These are phyloP conservation scores for Trapa incisa DNA, from an alignment of 345 rosid genomes.

Conservation along the genomic window DNA sequence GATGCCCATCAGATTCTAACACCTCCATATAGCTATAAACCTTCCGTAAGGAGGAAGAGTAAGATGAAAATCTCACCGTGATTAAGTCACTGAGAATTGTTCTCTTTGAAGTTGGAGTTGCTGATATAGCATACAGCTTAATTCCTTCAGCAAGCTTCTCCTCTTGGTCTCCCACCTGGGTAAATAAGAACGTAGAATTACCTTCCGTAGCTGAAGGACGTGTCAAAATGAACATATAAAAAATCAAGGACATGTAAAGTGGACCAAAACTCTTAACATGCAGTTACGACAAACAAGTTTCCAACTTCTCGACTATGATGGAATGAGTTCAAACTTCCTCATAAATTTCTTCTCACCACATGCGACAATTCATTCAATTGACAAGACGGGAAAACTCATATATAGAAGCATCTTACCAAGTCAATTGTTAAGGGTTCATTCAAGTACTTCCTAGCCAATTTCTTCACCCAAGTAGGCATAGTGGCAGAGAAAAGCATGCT, in stretches of 20 bases:
- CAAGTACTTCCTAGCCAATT: constrained; percentile 79
- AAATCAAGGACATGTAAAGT: neutral
- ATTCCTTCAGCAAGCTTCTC: constrained; percentile 96
- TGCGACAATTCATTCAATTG: neutral
- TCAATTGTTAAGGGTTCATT: constrained; percentile 81
- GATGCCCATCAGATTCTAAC: neutral
- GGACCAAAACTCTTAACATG: neutral
- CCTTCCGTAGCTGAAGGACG: too few species aligned
- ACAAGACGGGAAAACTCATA: neutral
- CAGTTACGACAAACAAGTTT: neutral
- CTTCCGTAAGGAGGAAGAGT: neutral
- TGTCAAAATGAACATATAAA: neutral
- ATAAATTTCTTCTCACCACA: too few species aligned
- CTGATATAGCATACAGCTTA: constrained; percentile 69
- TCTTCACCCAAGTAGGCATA: constrained; percentile 96
- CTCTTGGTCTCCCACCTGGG: constrained; percentile 83
- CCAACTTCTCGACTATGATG: too few species aligned
- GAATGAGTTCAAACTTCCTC: too few species aligned
- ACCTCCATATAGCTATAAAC: neutral
- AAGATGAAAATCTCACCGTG: constrained; percentile 34
- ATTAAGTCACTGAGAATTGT: constrained; percentile 85
- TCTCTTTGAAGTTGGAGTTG: constrained; percentile 66
- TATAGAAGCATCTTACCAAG: constrained; percentile 37
- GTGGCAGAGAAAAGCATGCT: constrained; percentile 99
- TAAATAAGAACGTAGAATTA: neutral